Base-by-base conservation (phyloP, 306 rosid species). In the Rosa persica region DNA sequence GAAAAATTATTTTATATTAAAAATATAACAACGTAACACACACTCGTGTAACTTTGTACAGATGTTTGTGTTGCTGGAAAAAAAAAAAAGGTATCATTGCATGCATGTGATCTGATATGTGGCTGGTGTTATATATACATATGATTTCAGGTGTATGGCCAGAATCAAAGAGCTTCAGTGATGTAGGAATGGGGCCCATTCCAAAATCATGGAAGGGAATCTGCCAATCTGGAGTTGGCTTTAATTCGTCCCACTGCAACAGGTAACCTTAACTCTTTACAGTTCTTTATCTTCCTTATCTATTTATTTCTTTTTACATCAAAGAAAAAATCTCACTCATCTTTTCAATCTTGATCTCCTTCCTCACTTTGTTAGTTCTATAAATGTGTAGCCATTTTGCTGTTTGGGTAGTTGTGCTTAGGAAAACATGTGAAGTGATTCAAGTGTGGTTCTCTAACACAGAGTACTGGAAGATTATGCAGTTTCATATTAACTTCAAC, bases 151-250 rank as follows among this genome's bases (percentile, higher is more conserved):
- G 97, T 74, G 90, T 92, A 75, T 92, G 97, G 97, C 97, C 93
- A 76, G 93, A 92, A 25, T 92, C 97, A 70, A 80, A 83, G 86
- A 92, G 97, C 86, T 92, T 92, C 79, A 86, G 81, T 38, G 97
- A 90, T 76, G 87, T 80, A 85, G 96, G 96, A 23, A 87, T 92
- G 89, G 89, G 85, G 23, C 89, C 96, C 34, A 22, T 90, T 80
- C 97, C 93, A 55, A 82, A 86, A 65, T 83, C 89, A 85, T 92
- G 97, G 97, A 92, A 83, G 76, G 97, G 96, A 83, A 82, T 86
- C 77, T 92, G 97, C 67, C 81, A 90, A 86, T 81, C 86, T 51
- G 97, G 97, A 66, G 79, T 84, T 44, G 90, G 80, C 71, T 92
- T 90, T 73, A 54, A 44, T 76, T 87, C 96, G 30, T 87, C 93